These are phyloP conservation scores for Colletotrichum sp. DNA, from an alignment of 2,329 filamentous ascomycete species.

Conservation along the genomic window DNA sequence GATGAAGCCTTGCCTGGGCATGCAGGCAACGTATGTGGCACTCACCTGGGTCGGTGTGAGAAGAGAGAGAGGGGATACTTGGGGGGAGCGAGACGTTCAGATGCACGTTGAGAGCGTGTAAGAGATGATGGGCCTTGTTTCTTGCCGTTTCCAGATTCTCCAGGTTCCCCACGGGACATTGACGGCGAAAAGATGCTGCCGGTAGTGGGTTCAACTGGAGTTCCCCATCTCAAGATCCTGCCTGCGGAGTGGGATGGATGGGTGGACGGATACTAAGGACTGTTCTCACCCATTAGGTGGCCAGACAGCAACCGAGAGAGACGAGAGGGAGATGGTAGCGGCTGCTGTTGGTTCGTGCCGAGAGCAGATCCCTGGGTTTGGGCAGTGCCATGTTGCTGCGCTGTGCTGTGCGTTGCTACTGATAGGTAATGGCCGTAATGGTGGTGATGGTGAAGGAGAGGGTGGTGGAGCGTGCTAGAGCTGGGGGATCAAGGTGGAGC, in stretches of 20 bases:
- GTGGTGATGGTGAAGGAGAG: neutral
- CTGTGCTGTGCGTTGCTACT: neutral
- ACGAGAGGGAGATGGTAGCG: neutral
- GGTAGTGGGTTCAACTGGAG: neutral
- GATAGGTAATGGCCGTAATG: neutral
- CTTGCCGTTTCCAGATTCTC: neutral
- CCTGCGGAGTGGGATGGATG: neutral
- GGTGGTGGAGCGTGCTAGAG: neutral
- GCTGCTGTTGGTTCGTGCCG: slow-evolving; percentile 1
- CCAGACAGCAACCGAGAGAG: neutral
- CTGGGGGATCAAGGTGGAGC: neutral
- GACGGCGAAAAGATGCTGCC: neutral
- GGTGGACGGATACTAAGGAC: neutral
- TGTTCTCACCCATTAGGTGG: neutral
- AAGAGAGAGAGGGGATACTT: neutral
- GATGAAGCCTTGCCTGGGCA: slow-evolving; percentile 10
- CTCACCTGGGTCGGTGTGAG: neutral
- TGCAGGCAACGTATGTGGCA: slow-evolving; percentile 17
- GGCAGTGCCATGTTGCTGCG: neutral
- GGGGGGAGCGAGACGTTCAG: neutral
- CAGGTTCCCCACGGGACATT: neutral
- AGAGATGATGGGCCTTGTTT: neutral
- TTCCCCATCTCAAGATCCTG: neutral
- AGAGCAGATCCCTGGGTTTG: neutral
- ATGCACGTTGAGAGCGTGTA: neutral